A percentile compares a stretch with the other conserved stretches of the same genome.
Conservation (phyloP, 176 grass and related monocot genomes). For the Panicum miliaceum region DNA sequence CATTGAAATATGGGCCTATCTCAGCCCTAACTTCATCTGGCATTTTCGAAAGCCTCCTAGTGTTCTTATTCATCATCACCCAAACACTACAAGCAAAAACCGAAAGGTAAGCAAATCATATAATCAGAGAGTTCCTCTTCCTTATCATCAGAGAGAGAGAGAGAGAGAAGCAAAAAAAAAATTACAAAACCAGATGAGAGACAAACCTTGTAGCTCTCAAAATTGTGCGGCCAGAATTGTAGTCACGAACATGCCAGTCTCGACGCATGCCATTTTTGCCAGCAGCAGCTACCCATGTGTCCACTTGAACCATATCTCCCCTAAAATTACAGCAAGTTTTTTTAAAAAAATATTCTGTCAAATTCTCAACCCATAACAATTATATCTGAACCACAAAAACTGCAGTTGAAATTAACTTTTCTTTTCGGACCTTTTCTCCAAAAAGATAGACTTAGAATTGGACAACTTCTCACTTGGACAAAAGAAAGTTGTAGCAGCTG, state of each 20-base stretch:
- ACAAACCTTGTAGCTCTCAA: slow-evolving; percentile 88
- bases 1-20: slow-evolving; percentile 83
- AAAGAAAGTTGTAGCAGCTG: background rate
- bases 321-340: slow-evolving; percentile 48
- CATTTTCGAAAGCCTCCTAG: slow-evolving; percentile 89
- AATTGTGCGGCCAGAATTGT: slow-evolving; percentile 79
- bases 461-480: background rate
- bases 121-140: background rate
- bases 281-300: slow-evolving; percentile 93
- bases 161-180: background rate
- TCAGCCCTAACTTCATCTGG: slow-evolving; percentile 93
- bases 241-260: slow-evolving; percentile 95
- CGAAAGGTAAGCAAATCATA: slow-evolving; percentile 15
- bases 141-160: background rate
- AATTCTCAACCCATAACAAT: background rate
- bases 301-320: slow-evolving; percentile 95
- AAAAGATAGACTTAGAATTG: background rate
- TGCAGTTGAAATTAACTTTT: background rate
- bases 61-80: slow-evolving; percentile 99
- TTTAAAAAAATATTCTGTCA: background rate
- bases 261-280: slow-evolving; percentile 99
- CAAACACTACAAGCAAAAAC: slow-evolving; percentile 68
- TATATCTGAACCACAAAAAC: background rate
- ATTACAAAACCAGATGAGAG: slow-evolving; percentile 19
- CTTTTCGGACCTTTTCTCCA: background rate